A percentile compares a stretch with the other conserved stretches of the same genome.
Conservation (phyloP, 2,329 filamentous ascomycete species). For the Fusarium penzigii region DNA sequence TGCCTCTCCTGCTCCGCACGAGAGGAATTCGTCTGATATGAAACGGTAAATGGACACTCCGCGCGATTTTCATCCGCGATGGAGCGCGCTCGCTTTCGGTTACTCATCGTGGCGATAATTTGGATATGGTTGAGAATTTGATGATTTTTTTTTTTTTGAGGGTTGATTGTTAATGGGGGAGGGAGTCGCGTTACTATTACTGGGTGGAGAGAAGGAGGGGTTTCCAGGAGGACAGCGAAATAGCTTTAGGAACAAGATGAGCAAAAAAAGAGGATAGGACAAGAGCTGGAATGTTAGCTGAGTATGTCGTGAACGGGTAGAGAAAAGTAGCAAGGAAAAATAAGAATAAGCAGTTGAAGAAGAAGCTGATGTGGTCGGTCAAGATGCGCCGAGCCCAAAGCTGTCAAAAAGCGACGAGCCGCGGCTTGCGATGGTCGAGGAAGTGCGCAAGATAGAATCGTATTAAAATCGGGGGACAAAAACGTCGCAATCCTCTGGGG, state of each 20-base stretch:
- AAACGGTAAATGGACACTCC: slow-evolving; percentile 56
- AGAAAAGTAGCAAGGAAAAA: background rate
- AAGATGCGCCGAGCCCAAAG: slow-evolving; percentile 26
- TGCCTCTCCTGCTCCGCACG: slow-evolving; percentile 38
- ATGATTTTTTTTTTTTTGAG: background rate
- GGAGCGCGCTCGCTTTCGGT: slow-evolving; percentile 54
- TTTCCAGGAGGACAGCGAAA: slow-evolving; percentile 24
- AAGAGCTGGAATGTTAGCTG: too few species aligned
- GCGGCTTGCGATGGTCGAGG: slow-evolving; percentile 30
- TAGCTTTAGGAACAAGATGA: slow-evolving; percentile 13
- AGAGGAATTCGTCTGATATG: slow-evolving; percentile 30
- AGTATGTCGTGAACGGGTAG: background rate
- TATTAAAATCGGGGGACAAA: slow-evolving; percentile 22
- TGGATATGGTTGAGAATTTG: too few species aligned
- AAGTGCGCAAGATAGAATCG: slow-evolving; percentile 28
- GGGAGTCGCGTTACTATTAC: slow-evolving; percentile 22
- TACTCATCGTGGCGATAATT: slow-evolving; percentile 28
- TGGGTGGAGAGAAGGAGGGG: slow-evolving; percentile 28
- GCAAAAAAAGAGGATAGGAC: background rate
- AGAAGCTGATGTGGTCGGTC: slow-evolving; percentile 20
- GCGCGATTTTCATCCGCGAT: slow-evolving; percentile 53
- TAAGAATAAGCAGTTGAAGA: slow-evolving; percentile 3
- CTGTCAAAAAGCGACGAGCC: slow-evolving; percentile 33
- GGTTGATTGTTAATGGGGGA: slow-evolving; percentile 10
- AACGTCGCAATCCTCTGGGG: slow-evolving; percentile 29